Evolutionary conservation across 129 eudicot species (phyloP), one percentile per base, ranked within the genome.

Genomic region (Flaveria sonorensis): DNA sequence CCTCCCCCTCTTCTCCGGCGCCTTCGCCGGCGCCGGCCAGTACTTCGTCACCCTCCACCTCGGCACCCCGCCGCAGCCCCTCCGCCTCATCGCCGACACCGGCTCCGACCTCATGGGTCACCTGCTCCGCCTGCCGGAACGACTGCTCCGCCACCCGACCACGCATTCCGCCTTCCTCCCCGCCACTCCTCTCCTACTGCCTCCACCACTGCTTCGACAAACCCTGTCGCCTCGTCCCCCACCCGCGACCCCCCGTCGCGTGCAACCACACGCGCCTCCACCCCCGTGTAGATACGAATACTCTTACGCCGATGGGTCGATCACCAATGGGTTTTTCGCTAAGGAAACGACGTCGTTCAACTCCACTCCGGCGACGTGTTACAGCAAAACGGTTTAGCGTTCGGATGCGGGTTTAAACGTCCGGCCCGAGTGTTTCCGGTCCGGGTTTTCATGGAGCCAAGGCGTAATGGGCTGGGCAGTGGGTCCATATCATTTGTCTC

Each of bases 41-140:
- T 90, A 90, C 78, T 85, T 88, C 70, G 87, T 90, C 36, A 71
- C 86, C 43, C 89, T 90, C 83, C 87, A 77, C 36, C 83, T 90
- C 68, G 96, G 96, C 30, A 80, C 87, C 48, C 96, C 93, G 1
- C 91, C 93, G 2, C 96, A 86, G 40, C 83, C 63, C 24, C 83
- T 90, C 61, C 86, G 84, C 69, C 91, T 90, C 70, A 81, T 90
- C 11, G 91, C 91, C 13, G 93, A 90, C 79, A 90, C 92, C 18
- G 96, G 96, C 30, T 84, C 91, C 20, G 96, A 88, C 76, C 91
- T 90, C 69, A 75, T 90, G 96, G 96, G 96, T 88, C 59, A 59
- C 85, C 0, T 90, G 96, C 83, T 90, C 96, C 75, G 89, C 91
- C 18, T 88, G 90, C 72, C 85, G 83, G 28, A 39, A 56, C 26